These are phyloP conservation scores for Daldinia caldariorum DNA, from an alignment of 495 filamentous ascomycete species.

Conservation along the genomic window DNA sequence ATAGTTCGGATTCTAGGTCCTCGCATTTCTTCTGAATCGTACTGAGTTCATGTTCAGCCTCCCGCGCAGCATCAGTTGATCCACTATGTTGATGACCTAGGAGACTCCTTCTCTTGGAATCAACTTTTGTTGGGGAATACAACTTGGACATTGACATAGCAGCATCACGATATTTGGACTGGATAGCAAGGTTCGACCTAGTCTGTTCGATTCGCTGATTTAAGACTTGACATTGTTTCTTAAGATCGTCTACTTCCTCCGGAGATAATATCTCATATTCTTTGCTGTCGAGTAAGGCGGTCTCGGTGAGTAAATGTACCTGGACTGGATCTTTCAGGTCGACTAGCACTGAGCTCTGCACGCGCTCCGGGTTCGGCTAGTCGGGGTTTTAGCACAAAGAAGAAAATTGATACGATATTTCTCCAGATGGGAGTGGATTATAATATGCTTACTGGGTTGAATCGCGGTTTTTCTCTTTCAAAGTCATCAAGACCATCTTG, in stretches of 20 bases:
- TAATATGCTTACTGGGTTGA: slow-evolving; percentile 58
- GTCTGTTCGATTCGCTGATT: slow-evolving; percentile 79
- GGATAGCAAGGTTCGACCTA: slow-evolving; percentile 83
- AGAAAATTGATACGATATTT: slow-evolving; percentile 12
- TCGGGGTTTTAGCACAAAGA: slow-evolving; percentile 30
- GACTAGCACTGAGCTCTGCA: slow-evolving; percentile 56
- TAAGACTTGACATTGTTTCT: slow-evolving; percentile 79
- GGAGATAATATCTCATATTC: slow-evolving; percentile 85
- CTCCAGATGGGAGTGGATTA: not conserved
- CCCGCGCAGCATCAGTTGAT: slow-evolving; percentile 56
- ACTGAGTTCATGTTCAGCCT: slow-evolving; percentile 78
- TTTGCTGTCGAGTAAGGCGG: slow-evolving; percentile 86
- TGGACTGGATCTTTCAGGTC: slow-evolving; percentile 66
- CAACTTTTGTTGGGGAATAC: slow-evolving; percentile 62
- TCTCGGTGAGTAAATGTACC: slow-evolving; percentile 91
- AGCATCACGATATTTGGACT: slow-evolving; percentile 93
- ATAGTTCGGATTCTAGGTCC: slow-evolving; percentile 81
- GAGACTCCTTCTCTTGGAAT: slow-evolving; percentile 61
- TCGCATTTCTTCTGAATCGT: slow-evolving; percentile 84
- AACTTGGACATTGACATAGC: slow-evolving; percentile 84
- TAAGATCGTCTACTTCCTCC: slow-evolving; percentile 89
- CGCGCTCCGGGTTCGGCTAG: slow-evolving; percentile 52
- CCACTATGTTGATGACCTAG: slow-evolving; percentile 60
- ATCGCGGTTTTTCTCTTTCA: slow-evolving; percentile 55
- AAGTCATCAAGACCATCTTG: slow-evolving; percentile 57